Evolutionary conservation across 441 rosid species (phyloP).

Genomic region (Syzygium malaccense): DNA sequence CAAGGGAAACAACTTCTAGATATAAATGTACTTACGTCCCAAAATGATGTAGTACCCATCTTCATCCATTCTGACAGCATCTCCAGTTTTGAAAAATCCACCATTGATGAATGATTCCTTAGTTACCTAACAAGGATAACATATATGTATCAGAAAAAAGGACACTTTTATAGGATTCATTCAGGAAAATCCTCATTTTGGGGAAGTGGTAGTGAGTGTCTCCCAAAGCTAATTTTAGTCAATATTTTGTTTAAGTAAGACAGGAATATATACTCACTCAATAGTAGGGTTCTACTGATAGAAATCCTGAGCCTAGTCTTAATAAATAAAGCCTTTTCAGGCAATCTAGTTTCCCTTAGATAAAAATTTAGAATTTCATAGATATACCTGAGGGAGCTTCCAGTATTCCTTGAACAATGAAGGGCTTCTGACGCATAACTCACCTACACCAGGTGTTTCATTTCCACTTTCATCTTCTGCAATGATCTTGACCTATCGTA

Average conservation of each 20-base stretch:
- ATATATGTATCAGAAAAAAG: neutral
- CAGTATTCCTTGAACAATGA: constrained; percentile 92
- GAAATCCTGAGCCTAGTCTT: neutral
- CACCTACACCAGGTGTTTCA: constrained; percentile 53
- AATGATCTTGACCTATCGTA: constrained; percentile 60
- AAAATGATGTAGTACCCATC: constrained; percentile 82
- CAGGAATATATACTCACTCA: neutral
- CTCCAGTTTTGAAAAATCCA: constrained; percentile 96
- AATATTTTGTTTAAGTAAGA: neutral
- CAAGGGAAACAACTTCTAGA: neutral
- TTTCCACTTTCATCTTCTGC: constrained; percentile 47
- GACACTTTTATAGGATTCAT: neutral
- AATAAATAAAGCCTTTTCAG: neutral
- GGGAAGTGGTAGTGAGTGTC: neutral
- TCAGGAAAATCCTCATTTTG: neutral
- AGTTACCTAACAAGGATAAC: constrained; percentile 39
- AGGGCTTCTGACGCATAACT: constrained; percentile 90
- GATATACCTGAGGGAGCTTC: constrained; percentile 81
- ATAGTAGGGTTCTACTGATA: neutral
- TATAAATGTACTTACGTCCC: constrained; percentile 65
- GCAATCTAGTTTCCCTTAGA: neutral
- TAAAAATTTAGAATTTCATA: neutral
- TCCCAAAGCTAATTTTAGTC: neutral
- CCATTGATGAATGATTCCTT: constrained; percentile 73
- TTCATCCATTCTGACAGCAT: constrained; percentile 78